These are phyloP conservation scores for Withania somnifera DNA, from an alignment of 305 asterid species.

Conservation along the genomic window DNA sequence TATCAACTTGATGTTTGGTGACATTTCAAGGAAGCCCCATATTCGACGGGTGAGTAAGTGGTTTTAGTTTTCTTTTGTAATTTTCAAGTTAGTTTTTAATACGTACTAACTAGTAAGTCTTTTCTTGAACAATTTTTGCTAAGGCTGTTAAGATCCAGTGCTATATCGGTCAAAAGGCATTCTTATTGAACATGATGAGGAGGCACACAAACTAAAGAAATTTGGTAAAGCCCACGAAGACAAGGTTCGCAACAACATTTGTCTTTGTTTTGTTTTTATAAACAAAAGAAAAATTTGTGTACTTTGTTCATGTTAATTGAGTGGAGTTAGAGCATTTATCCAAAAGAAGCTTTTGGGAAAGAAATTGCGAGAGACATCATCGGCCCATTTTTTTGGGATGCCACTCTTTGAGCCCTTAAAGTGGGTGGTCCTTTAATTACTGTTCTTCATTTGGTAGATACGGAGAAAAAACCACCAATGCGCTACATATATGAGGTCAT, in stretches of 20 bases:
- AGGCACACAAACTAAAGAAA: neutral
- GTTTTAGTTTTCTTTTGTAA: neutral
- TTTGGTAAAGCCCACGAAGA: neutral
- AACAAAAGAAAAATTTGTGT: neutral
- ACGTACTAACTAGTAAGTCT: neutral
- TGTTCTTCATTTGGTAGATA: neutral
- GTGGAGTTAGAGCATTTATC: neutral
- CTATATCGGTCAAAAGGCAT: neutral
- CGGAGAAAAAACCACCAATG: neutral
- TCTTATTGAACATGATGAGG: slow-evolving; percentile 2
- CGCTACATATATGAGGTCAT: neutral
- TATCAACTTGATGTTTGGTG: neutral
- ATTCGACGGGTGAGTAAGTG: neutral
- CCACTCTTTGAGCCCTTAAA: neutral
- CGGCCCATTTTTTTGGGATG: neutral
- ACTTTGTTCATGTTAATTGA: neutral
- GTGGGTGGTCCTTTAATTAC: neutral
- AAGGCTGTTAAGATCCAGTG: neutral
- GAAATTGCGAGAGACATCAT: neutral
- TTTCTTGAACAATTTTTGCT: neutral
- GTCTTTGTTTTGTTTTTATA: neutral
- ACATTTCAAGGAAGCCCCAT: neutral
- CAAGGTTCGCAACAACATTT: neutral
- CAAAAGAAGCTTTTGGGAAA: neutral
- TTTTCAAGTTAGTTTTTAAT: too few relatives aligned